Percentiles rank a stretch among this genome's conserved stretches.
phyloP scores from a whole-genome alignment of 1,284 basidiomycete species.

The Golubevia sp. region DNA sequence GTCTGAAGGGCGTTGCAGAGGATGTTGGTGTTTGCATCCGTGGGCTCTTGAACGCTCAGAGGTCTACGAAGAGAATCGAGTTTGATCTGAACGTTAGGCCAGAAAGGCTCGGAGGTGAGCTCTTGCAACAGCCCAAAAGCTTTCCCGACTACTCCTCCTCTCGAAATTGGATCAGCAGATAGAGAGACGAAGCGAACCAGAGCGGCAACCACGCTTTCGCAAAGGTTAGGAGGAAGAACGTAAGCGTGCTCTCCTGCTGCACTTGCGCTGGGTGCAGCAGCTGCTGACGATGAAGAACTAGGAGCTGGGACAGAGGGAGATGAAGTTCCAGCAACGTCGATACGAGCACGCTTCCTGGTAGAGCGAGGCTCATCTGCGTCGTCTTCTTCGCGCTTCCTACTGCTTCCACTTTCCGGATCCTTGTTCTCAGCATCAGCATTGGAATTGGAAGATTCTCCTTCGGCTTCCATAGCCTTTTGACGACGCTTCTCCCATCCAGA shows the following conservation, averaged over 20 bases:
- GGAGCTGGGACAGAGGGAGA: slow-evolving; percentile 57
- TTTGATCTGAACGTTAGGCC: slow-evolving; percentile 93
- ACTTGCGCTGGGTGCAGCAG: slow-evolving; percentile 1
- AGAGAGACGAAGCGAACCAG: slow-evolving; percentile 83
- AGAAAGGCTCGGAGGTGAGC: slow-evolving; percentile 79
- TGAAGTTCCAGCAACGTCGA: slow-evolving; percentile 64
- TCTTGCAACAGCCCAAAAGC: slow-evolving; percentile 80
- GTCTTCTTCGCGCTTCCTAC: slow-evolving; percentile 32
- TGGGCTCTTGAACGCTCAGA: slow-evolving; percentile 68
- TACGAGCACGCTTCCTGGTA: slow-evolving; percentile 62
- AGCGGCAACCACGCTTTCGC: slow-evolving; percentile 71
- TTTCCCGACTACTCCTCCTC: slow-evolving; percentile 73
- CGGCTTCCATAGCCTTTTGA: slow-evolving; percentile 64
- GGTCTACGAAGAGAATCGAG: slow-evolving; percentile 67
- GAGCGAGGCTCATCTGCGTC: slow-evolving; percentile 33
- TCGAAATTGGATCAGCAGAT: slow-evolving; percentile 72
- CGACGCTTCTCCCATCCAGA: slow-evolving; percentile 62
- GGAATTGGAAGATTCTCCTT: slow-evolving; percentile 13
- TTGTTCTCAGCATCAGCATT: slow-evolving; percentile 8
- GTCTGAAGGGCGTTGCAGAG: slow-evolving; percentile 87
- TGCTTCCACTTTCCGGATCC: slow-evolving; percentile 7
- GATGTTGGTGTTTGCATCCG: slow-evolving; percentile 71
- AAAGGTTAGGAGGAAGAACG: slow-evolving; percentile 42
- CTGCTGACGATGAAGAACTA: slow-evolving; percentile 12
- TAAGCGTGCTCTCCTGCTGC: slow-evolving; percentile 34